A percentile compares a stretch with the other conserved stretches of the same genome.
Conservation (phyloP, 306 rosid species). For the Luffa acutangula region DNA sequence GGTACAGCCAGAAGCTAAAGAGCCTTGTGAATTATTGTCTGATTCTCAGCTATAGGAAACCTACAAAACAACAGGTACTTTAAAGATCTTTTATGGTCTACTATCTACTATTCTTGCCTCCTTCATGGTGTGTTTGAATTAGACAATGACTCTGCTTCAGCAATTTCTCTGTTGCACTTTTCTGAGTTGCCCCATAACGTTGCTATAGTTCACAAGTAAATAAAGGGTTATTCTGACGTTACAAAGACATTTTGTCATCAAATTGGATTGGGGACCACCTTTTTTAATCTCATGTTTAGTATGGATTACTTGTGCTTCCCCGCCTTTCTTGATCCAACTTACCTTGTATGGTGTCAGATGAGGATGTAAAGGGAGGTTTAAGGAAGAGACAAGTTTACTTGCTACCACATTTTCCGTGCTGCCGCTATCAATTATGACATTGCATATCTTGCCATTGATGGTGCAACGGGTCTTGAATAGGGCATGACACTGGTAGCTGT, state of each 20-base stretch:
- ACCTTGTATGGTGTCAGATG: too few species aligned
- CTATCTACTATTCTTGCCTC: neutral
- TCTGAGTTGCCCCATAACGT: neutral
- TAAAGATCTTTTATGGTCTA: neutral
- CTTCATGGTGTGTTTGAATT: neutral
- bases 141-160: neutral
- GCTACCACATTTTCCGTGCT: too few species aligned
- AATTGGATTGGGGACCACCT: neutral
- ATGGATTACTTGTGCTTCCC: too few species aligned
- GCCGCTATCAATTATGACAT: too few species aligned
- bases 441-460: too few species aligned
- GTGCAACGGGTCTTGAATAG: too few species aligned
- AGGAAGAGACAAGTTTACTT: too few species aligned
- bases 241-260: neutral
- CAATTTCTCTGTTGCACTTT: neutral
- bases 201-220: neutral
- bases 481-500: too few species aligned
- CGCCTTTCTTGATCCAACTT: too few species aligned
- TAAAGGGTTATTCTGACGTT: neutral
- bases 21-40: constrained; percentile 92
- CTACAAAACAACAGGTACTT: constrained; percentile 89
- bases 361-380: too few species aligned
- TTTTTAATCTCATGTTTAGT: neutral
- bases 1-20: constrained; percentile 91
- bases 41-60: constrained; percentile 81